Base-by-base conservation (phyloP, 2,329 filamentous ascomycete genomes). In the Triangularia setosa region DNA sequence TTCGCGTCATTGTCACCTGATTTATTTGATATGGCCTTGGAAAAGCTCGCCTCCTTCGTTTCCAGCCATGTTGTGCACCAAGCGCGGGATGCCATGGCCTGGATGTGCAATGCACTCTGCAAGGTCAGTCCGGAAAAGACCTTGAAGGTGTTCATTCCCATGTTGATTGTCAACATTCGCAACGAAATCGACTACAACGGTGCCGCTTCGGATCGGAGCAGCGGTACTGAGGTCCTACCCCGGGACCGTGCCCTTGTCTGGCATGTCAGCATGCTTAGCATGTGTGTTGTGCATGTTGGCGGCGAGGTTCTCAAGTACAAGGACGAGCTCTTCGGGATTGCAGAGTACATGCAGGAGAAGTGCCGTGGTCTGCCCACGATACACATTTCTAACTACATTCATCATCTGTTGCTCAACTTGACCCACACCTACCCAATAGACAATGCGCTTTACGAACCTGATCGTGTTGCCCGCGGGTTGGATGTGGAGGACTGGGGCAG, bases 141-240 rank as follows among this genome's bases (percentile, higher is more conserved):
- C 0, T 82, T 99, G 59, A 95, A 93, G 74, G 87, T 92, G 14
- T 90, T 99, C 62, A 84, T 99, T 30, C 95, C 95, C 0, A 92
- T 97, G 80, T 83, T 98, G 61, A 90, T 96, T 59, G 85, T 91
- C 74, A 93, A 92, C 63, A 99, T 99, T 69, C 91, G 93, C 67
- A 96, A 92, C 66, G 95, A 99, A 76, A 99, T 99, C 69, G 93
- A 97, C 73, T 92, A 94, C 76, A 99, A 98, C 74, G 92, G 94
- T 58, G 95, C 95, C 21, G 96, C 94, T 1, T 98, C 94, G 1
- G 96, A 96, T 64, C 87, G 95, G 71, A 98, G 93, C 63, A 96
- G 92, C 62, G 95, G 95, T 21, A 91, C 91, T 0, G 95, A 99
- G 76, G 93, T 98, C 53, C 83, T 99, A 18, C 95, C 95, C 8